Percentiles rank a stretch among this genome's conserved stretches.
These are phyloP conservation scores for Moesziomyces aphidis DNA, from an alignment of 1,284 basidiomycete genomes.

Conservation along the genomic window DNA sequence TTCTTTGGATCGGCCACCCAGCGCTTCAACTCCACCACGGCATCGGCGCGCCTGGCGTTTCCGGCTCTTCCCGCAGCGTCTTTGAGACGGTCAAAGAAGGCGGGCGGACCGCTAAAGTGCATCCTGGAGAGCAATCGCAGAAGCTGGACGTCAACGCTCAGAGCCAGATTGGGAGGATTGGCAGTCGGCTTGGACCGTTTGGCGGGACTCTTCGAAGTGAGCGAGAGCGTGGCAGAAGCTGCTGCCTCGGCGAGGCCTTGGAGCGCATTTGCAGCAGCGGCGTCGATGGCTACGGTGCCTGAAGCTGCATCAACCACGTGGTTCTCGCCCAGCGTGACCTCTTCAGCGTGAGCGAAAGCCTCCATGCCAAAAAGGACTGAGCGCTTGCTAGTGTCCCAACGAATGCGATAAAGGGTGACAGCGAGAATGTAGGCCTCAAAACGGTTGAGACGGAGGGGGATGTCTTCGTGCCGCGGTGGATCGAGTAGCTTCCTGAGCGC, in stretches of 20 bases:
- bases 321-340: slow-evolving; percentile 7
- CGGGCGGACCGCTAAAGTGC: slow-evolving; percentile 20
- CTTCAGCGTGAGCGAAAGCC: slow-evolving; percentile 9
- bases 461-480: slow-evolving; percentile 13
- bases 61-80: slow-evolving; percentile 20
- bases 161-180: not conserved
- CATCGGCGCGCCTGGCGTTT: slow-evolving; percentile 10
- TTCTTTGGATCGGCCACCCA: slow-evolving; percentile 12
- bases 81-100: slow-evolving; percentile 17
- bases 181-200: not conserved
- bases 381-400: slow-evolving; percentile 18
- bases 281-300: slow-evolving; percentile 8
- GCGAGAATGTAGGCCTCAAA: slow-evolving; percentile 25
- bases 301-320: slow-evolving; percentile 8
- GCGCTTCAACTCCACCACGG: slow-evolving; percentile 4
- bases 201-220: not conserved
- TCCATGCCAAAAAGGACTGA: slow-evolving; percentile 11
- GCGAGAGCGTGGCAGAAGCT: slow-evolving; percentile 1
- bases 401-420: slow-evolving; percentile 23
- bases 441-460: slow-evolving; percentile 12
- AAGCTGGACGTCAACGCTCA: slow-evolving; percentile 21
- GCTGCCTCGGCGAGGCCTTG: slow-evolving; percentile 5
- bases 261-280: slow-evolving; percentile 8
- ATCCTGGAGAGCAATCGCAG: slow-evolving; percentile 12
- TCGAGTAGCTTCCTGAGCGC: slow-evolving; percentile 14